phyloP scores from a whole-genome alignment of 192 early-diverging fungal species.

The Obelidium mucronatum region DNA sequence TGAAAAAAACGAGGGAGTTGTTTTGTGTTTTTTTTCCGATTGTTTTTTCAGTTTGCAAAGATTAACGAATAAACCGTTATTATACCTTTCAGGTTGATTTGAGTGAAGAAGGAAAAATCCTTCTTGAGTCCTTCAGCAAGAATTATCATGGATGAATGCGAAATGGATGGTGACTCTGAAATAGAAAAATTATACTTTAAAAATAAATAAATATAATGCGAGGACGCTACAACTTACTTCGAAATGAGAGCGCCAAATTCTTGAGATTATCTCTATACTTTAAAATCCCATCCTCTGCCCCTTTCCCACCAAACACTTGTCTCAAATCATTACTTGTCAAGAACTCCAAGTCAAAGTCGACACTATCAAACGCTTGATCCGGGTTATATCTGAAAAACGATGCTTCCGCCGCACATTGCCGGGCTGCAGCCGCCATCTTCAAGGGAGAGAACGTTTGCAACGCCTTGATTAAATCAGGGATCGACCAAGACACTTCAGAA shows the following conservation, averaged over 20 bases:
- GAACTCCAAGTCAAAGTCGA: neutral
- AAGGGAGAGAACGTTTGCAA: conserved; percentile 5
- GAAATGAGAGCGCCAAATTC: conserved; percentile 6
- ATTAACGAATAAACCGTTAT: neutral
- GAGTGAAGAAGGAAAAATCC: conserved; percentile 8
- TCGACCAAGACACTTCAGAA: conserved; percentile 23
- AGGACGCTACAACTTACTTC: neutral
- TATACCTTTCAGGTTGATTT: conserved; percentile 10
- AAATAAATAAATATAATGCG: neutral
- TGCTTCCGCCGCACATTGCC: conserved; percentile 9
- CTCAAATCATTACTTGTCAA: conserved; percentile 10
- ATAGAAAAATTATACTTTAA: neutral
- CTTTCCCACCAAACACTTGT: conserved; percentile 13
- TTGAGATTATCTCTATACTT: conserved; percentile 11
- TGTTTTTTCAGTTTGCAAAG: neutral
- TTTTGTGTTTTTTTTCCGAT: neutral
- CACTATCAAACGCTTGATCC: neutral
- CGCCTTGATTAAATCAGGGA: conserved; percentile 29
- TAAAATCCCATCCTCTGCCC: conserved; percentile 9
- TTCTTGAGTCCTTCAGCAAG: neutral
- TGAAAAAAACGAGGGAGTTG: neutral
- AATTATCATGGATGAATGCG: neutral
- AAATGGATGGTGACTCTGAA: conserved; percentile 13
- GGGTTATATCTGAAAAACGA: conserved; percentile 21
- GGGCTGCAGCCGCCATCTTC: conserved; percentile 3